Base-by-base conservation (phyloP, 208 protist genomes). In the Zelonia costaricensis region DNA sequence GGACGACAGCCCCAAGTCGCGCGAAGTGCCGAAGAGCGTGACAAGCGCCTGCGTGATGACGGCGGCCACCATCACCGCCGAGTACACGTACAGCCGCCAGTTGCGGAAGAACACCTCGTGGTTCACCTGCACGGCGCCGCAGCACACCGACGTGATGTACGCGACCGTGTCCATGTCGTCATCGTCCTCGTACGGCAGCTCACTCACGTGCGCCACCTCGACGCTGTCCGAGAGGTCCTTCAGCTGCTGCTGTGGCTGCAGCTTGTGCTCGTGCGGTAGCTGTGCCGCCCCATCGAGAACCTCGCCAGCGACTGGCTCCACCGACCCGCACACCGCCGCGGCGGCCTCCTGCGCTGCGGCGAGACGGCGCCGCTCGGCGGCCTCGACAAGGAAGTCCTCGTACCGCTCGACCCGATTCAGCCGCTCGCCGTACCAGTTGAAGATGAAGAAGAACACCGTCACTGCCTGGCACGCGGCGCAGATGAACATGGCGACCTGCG, bases 361-460 rank as follows among this genome's bases (percentile, higher is more conserved):
- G 33, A 38, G 33, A 10, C 33, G 33, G 10, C 25, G 44, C 1
- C 9, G 15, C 3, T n/a, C 52, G 25, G 46, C 38, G 43, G 60
- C 44, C 6, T 51, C 27, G 0, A 81, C 38, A 44, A 57, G 16
- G 8, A 33, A 31, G 64, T 86, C 80, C 31, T 79, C 70, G 20
- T 22, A 31, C 40, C 78, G 82, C 42, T 88, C 78, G 27, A 61
- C 63, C 9, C 51, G 57, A 61, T 92, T 88, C 33, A 20, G 53
- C 25, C 56, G 25, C 79, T 92, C 85, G n/a, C 71, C 85, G 48
- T 82, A 82, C 78, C 78, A 84, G 70, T 92, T 87, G 40, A 81
- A 76, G 46, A 82, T 48, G 59, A 83, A 86, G 66, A 88, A 68
- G 38, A 86, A 15, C 9, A 57, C 55, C 10, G 76, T 71, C 35